Evolutionary conservation across 495 filamentous ascomycete genomes (phyloP).

Genomic region (Aspergillus kassunensis): DNA sequence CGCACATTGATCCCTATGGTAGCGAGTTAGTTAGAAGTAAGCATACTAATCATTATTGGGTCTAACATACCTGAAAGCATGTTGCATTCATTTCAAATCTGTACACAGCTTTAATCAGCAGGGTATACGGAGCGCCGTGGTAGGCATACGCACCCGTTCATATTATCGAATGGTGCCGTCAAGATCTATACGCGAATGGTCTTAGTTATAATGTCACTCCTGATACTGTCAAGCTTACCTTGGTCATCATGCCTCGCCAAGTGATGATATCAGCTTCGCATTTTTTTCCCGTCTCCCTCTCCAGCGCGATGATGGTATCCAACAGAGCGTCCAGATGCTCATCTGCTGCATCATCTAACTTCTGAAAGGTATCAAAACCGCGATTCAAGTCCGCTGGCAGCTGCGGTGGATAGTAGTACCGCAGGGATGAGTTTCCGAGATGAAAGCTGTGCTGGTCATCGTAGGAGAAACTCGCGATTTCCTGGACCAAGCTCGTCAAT

Average conservation of each 20-base stretch:
- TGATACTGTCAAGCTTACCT: slow-evolving; percentile 68
- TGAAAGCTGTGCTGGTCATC: slow-evolving; percentile 74
- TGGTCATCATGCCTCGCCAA: slow-evolving; percentile 99
- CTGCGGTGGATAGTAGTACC: slow-evolving; percentile 80
- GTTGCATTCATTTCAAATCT: slow-evolving; percentile 98
- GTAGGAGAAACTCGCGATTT: slow-evolving; percentile 89
- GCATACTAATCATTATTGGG: not conserved
- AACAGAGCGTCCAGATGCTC: slow-evolving; percentile 86
- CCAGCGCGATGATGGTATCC: slow-evolving; percentile 66
- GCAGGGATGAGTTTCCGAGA: slow-evolving; percentile 70
- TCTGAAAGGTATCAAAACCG: slow-evolving; percentile 79
- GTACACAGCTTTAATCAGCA: slow-evolving; percentile 12
- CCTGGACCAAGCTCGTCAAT: slow-evolving; percentile 40
- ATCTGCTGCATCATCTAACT: slow-evolving; percentile 75
- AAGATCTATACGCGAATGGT: slow-evolving; percentile 58
- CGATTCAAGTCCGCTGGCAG: slow-evolving; percentile 67
- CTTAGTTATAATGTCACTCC: not conserved
- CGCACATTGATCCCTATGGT: slow-evolving; percentile 73
- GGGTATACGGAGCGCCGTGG: not conserved
- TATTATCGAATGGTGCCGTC: slow-evolving; percentile 73
- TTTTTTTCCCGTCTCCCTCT: slow-evolving; percentile 60
- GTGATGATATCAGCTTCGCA: slow-evolving; percentile 80
- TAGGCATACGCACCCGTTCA: slow-evolving; percentile 61
- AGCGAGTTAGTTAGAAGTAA: slow-evolving; percentile 11
- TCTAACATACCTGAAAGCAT: slow-evolving; percentile 66